Percentiles rank a stretch among this genome's conserved stretches.
These are phyloP conservation scores for Collybia mongolica DNA, from an alignment of 768 basidiomycete species.

Conservation along the genomic window DNA sequence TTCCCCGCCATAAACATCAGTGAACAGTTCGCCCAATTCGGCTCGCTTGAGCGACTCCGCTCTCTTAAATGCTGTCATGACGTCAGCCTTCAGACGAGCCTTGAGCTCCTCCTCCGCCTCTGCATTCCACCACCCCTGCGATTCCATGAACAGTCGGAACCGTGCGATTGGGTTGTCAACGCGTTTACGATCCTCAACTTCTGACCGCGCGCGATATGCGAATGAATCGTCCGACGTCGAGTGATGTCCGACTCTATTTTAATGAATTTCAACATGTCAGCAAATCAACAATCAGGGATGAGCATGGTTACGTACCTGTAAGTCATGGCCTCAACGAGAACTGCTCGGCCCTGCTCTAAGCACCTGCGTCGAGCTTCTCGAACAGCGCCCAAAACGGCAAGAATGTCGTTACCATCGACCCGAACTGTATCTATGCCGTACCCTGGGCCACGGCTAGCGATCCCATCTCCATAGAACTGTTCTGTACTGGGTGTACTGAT, in stretches of 20 bases:
- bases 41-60: constrained; percentile 70
- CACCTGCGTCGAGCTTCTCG: constrained; percentile 70
- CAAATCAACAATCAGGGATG: background rate
- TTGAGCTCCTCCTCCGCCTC: constrained; percentile 74
- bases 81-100: constrained; percentile 63
- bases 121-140: constrained; percentile 81
- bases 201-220: constrained; percentile 85
- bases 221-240: constrained; percentile 96
- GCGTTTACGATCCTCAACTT: constrained; percentile 89
- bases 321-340: constrained; percentile 87
- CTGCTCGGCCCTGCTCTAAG: constrained; percentile 77
- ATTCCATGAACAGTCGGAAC: constrained; percentile 84
- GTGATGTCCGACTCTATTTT: constrained; percentile 81
- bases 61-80: constrained; percentile 74
- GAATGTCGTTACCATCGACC: constrained; percentile 91
- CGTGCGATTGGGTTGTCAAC: constrained; percentile 88
- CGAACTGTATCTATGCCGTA: constrained; percentile 91
- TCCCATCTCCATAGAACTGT: constrained; percentile 91
- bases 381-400: constrained; percentile 78
- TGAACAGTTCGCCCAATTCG: constrained; percentile 79
- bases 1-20: constrained; percentile 84
- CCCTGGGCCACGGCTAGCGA: constrained; percentile 86
- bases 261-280: constrained; percentile 1
- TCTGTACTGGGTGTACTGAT: constrained; percentile 91
- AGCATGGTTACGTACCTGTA: constrained; percentile 57